Evolutionary conservation across 2,329 filamentous ascomycete genomes (phyloP).

Genomic region (Ophiostoma sp.): DNA sequence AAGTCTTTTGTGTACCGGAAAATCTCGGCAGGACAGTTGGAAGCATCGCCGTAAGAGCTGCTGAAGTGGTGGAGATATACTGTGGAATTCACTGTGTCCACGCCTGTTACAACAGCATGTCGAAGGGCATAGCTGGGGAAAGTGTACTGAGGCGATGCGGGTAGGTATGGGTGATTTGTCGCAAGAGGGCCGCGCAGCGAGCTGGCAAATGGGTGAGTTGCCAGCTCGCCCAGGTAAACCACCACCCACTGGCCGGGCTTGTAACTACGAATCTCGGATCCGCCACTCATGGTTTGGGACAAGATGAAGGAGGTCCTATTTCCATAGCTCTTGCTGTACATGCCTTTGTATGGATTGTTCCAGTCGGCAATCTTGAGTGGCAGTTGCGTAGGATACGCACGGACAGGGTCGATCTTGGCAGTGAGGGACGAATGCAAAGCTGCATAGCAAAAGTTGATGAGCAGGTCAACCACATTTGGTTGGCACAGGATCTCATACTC

Average conservation of each 20-base stretch:
- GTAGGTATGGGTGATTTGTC: background rate
- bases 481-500: slow-evolving; percentile 81
- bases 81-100: slow-evolving; percentile 31
- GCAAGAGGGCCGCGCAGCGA: no score
- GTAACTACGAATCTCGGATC: background rate
- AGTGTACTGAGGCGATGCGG: background rate
- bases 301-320: background rate
- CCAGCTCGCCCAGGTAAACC: background rate
- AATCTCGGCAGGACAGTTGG: background rate
- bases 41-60: background rate
- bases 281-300: background rate
- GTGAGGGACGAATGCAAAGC: slow-evolving; percentile 42
- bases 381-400: background rate
- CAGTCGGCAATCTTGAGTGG: slow-evolving; percentile 10
- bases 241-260: slow-evolving; percentile 23
- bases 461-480: slow-evolving; percentile 79
- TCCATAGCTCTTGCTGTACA: slow-evolving; percentile 35
- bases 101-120: slow-evolving; percentile 8
- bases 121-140: background rate
- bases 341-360: background rate
- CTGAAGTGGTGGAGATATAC: slow-evolving; percentile 20
- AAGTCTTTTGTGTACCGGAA: slow-evolving; percentile 47
- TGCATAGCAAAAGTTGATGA: slow-evolving; percentile 77
- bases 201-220: background rate
- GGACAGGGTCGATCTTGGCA: background rate